These are phyloP conservation scores for Chrysanthemum lavandulifolium DNA, from an alignment of 129 eudicot species.

Conservation along the genomic window DNA sequence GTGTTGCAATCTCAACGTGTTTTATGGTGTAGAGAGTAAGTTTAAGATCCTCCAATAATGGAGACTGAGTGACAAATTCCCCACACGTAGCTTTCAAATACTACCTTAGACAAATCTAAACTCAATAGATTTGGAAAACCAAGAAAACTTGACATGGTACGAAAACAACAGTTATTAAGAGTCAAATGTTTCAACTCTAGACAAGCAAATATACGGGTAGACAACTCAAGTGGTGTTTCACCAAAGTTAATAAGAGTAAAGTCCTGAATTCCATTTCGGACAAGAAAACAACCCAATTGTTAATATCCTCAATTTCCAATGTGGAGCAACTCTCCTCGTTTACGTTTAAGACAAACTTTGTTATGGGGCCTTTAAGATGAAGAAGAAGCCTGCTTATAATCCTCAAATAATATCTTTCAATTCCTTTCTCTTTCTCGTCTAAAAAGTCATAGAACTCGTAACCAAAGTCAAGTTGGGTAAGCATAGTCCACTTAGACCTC, in stretches of 20 bases:
- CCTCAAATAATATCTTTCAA: background rate
- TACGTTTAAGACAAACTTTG: constrained; percentile 18
- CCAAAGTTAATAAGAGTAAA: background rate
- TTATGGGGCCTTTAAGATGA: constrained; percentile 6
- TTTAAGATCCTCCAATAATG: background rate
- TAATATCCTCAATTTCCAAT: constrained; percentile 6
- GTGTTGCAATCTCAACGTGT: background rate
- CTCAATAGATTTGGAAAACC: constrained; percentile 23
- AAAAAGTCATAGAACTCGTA: background rate
- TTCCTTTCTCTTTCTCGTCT: background rate
- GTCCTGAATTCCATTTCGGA: constrained; percentile 12
- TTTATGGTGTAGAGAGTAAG: background rate
- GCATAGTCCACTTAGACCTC: constrained; percentile 23
- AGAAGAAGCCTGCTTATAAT: constrained; percentile 6
- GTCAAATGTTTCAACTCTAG: constrained; percentile 15
- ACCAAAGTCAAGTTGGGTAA: constrained; percentile 5
- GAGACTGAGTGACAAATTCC: constrained; percentile 4
- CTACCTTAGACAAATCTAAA: constrained; percentile 1
- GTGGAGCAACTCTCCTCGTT: background rate
- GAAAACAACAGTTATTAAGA: constrained; percentile 6
- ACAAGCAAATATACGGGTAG: constrained; percentile 19
- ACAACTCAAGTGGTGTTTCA: background rate
- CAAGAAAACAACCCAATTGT: constrained; percentile 14
- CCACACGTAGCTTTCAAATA: background rate
- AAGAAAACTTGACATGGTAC: background rate